These are phyloP conservation scores for Boletus vermiculosoides DNA, from an alignment of 768 basidiomycete species.

Conservation along the genomic window DNA sequence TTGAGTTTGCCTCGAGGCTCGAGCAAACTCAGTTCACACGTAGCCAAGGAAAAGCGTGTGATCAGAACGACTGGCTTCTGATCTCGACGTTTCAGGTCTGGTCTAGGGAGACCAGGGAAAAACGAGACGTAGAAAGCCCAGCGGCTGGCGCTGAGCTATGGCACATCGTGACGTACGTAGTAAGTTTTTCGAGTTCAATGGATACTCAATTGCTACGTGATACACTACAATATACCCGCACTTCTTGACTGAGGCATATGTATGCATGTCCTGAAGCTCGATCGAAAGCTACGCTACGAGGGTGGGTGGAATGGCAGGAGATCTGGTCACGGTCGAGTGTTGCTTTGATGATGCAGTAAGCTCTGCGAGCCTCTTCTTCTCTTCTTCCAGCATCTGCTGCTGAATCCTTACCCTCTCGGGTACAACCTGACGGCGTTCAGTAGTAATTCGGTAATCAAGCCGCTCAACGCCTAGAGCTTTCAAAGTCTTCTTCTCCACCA, in stretches of 20 bases:
- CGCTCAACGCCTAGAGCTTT: constrained; percentile 9
- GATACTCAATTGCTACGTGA: background rate
- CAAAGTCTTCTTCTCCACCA: constrained; percentile 4
- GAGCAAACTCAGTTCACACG: background rate
- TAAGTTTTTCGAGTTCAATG: background rate
- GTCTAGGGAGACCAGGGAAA: background rate
- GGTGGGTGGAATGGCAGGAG: background rate
- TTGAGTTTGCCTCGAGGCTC: background rate
- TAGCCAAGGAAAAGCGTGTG: background rate
- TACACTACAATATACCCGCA: background rate
- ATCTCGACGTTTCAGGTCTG: too few species aligned
- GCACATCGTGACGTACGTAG: background rate
- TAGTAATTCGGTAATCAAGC: constrained; percentile 4
- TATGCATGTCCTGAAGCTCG: background rate
- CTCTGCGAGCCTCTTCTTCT: background rate
- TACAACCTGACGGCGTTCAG: constrained; percentile 5
- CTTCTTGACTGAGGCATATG: background rate
- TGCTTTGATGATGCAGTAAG: background rate
- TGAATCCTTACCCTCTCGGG: constrained; percentile 1
- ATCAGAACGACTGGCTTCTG: too few species aligned
- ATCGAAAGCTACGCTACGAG: background rate
- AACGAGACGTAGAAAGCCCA: background rate
- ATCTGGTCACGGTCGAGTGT: too few species aligned
- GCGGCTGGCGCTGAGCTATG: too few species aligned
- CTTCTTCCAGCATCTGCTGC: constrained; percentile 7